Base-by-base conservation (phyloP, 2,329 filamentous ascomycete genomes). In the Colletotrichum sp. region DNA sequence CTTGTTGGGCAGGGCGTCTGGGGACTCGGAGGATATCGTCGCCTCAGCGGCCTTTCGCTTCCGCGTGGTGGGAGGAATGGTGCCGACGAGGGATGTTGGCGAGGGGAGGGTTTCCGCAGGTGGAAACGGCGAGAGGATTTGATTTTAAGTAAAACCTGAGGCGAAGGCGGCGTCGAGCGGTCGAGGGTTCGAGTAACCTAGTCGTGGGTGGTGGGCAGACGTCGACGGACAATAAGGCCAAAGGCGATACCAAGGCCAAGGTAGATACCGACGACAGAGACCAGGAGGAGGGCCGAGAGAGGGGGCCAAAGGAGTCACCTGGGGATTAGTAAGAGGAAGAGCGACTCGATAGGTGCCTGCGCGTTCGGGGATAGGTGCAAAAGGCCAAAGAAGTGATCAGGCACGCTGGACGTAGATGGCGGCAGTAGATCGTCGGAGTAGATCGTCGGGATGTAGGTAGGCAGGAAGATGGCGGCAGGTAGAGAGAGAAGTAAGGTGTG, bases 21-120 rank as follows among this genome's bases (percentile, higher is more conserved):
- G 82, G 79, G 82, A 81, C 78, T 84, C 80, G 82, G 87, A 87
- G 83, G 86, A 87, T 83, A 88, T 88, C 88, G 88, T 90, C 89
- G 90, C 90, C 90, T 92, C 91, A 90, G 90, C 90, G 86, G 91
- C 90, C 87, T 91, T 92, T 85, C 91, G 89, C 85, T 92, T 92
- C 81, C 89, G 88, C 80, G 89, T 90, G 78, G 83, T 85, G 79
- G 90, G 89, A 86, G 90, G 87, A 92, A 92, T 92, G 82, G 85
- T 92, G 90, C 80, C 86, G 86, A 83, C 79, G 69, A 55, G 26
- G 30, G 30, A 59, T 34, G 39, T 71, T 55, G 69, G 76, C 59
- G 69, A 62, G 68, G 69, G 69, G 60, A 75, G 72, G 44, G 71
- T 75, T 75, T 77, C 72, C 72, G 62, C 55, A 32, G 30, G 28